A percentile compares a stretch with the other conserved stretches of the same genome.
Conservation (phyloP, 139 green algal species). For the Chlorella sp. region DNA sequence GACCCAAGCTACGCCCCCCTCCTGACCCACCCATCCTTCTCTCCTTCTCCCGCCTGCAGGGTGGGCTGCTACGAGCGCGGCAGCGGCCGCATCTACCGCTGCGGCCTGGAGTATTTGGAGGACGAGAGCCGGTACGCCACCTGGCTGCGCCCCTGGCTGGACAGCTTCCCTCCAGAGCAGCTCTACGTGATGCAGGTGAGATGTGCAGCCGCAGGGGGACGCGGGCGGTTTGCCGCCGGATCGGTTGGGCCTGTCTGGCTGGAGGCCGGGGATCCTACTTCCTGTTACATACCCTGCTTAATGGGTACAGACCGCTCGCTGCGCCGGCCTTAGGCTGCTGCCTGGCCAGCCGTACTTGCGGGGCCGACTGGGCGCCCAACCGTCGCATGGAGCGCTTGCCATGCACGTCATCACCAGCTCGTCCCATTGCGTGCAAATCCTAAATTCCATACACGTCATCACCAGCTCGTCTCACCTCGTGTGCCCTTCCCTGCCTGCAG, state of each 20-base stretch:
- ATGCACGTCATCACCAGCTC: background rate
- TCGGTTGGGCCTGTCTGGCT: no score
- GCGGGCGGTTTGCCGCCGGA: no score
- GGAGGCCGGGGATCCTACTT: no score
- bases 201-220: background rate
- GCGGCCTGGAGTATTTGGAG: background rate
- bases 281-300: no score
- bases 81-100: background rate
- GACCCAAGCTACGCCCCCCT: no score
- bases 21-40: no score
- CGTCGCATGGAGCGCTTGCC: no score
- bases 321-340: no score
- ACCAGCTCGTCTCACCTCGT: background rate
- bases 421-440: background rate
- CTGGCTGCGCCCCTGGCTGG: background rate
- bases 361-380: no score
- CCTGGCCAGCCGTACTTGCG: no score
- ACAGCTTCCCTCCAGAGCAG: constrained; percentile 1
- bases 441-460: background rate
- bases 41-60: background rate
- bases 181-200: constrained; percentile 12
- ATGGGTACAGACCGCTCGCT: no score
- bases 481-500: background rate
- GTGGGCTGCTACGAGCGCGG: background rate
- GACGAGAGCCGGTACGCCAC: background rate